phyloP scores from a whole-genome alignment of 768 basidiomycete species.

The Collybia sp. region DNA sequence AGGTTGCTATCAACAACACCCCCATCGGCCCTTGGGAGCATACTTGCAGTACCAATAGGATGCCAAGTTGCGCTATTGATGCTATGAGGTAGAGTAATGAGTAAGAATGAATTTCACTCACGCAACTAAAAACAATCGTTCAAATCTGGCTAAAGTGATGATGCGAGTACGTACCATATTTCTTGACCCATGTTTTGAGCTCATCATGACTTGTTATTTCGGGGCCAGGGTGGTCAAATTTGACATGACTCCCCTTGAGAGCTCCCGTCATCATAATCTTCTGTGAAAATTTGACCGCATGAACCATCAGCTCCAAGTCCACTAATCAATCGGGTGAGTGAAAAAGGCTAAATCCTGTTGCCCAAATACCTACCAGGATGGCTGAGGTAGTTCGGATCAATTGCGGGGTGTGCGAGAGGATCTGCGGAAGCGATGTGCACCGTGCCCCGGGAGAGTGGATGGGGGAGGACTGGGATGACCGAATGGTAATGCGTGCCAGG shows the following conservation, averaged over 20 bases:
- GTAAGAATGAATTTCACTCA: too few relatives aligned
- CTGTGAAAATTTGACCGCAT: neutral
- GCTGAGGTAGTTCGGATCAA: slow-evolving; percentile 3
- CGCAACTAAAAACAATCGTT: too few relatives aligned
- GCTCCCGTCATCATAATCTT: neutral
- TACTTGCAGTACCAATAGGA: neutral
- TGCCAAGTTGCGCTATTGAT: neutral
- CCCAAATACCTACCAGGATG: slow-evolving; percentile 4
- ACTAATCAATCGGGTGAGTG: neutral
- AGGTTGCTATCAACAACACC: slow-evolving; percentile 12
- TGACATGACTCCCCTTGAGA: neutral
- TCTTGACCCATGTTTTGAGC: neutral
- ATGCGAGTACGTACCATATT: too few relatives aligned
- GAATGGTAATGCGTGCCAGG: too few relatives aligned
- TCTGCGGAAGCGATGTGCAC: slow-evolving; percentile 1
- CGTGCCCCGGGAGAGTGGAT: neutral
- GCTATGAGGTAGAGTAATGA: too few relatives aligned
- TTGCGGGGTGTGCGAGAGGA: slow-evolving; percentile 3
- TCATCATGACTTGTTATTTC: neutral
- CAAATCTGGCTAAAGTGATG: too few relatives aligned
- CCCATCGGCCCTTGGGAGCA: neutral
- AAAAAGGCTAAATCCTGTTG: neutral
- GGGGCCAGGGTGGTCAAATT: neutral
- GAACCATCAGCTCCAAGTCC: slow-evolving; percentile 7
- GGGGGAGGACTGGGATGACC: too few relatives aligned